Evolutionary conservation across 768 basidiomycete genomes (phyloP).

Genomic region (Phallus indusiatus): DNA sequence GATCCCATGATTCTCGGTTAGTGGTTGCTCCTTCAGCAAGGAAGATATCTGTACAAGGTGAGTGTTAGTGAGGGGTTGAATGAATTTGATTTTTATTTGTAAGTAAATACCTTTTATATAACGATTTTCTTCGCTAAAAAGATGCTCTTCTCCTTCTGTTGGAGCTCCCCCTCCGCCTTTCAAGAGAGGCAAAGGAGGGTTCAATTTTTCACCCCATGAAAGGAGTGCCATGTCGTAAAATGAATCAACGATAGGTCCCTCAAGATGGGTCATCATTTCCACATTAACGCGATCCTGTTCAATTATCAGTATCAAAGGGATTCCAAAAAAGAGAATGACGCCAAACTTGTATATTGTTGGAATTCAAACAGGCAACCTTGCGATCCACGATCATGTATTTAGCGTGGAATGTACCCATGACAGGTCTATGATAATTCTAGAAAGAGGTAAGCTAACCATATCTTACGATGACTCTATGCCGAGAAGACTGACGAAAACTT

Average conservation of each 20-base stretch:
- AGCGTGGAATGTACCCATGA: slow-evolving; percentile 62
- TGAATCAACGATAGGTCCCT: slow-evolving; percentile 60
- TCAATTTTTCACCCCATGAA: slow-evolving; percentile 43
- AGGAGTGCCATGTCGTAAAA: slow-evolving; percentile 63
- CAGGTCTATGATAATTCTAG: slow-evolving; percentile 28
- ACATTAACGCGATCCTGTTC: slow-evolving; percentile 33
- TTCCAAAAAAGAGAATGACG: slow-evolving; percentile 27
- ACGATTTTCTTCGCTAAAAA: slow-evolving; percentile 27
- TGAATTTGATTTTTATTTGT: neutral
- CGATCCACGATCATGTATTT: slow-evolving; percentile 65
- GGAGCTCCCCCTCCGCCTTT: slow-evolving; percentile 19
- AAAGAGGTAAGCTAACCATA: neutral
- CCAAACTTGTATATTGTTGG: slow-evolving; percentile 51
- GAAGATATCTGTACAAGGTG: neutral
- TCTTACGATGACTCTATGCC: slow-evolving; percentile 11
- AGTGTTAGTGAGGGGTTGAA: neutral
- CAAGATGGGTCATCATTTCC: slow-evolving; percentile 61
- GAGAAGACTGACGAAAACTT: slow-evolving; percentile 50
- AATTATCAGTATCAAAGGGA: slow-evolving; percentile 12
- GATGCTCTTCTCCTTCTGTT: slow-evolving; percentile 27
- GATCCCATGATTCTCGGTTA: neutral
- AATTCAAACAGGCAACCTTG: slow-evolving; percentile 54
- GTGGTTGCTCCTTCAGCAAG: slow-evolving; percentile 1
- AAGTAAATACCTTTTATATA: slow-evolving; percentile 13
- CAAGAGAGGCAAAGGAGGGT: slow-evolving; percentile 36